These are phyloP conservation scores for Exserohilum turcica DNA, from an alignment of 2,329 filamentous ascomycete genomes.

Conservation along the genomic window DNA sequence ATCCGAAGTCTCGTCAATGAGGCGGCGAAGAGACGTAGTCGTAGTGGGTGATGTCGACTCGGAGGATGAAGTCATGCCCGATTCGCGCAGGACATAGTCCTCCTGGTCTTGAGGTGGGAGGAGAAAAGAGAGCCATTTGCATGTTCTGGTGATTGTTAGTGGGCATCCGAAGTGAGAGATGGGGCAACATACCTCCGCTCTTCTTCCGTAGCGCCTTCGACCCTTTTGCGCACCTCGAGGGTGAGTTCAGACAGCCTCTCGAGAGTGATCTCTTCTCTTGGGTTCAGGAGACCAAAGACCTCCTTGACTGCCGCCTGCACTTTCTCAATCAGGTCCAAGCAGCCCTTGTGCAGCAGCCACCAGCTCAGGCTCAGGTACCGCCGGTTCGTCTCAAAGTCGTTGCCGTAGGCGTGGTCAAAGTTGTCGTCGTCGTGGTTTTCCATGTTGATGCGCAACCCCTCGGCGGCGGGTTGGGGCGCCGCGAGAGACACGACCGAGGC, in stretches of 20 bases:
- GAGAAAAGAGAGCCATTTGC: constrained; percentile 81
- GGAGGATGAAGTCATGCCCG: constrained; percentile 67
- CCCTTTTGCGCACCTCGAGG: constrained; percentile 78
- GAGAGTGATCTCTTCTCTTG: constrained; percentile 84
- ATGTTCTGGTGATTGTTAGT: constrained; percentile 48
- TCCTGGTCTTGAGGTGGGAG: constrained; percentile 81
- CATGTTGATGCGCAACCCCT: constrained; percentile 78
- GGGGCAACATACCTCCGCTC: constrained; percentile 58
- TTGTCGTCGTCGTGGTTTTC: constrained; percentile 94
- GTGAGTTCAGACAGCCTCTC: constrained; percentile 80
- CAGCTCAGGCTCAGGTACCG: constrained; percentile 96
- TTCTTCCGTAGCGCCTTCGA: constrained; percentile 75
- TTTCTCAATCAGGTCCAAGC: constrained; percentile 78
- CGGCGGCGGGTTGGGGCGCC: constrained; percentile 65
- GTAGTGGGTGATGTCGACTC: constrained; percentile 46
- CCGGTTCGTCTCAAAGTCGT: constrained; percentile 94
- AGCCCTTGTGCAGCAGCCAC: constrained; percentile 94
- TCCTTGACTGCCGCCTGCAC: constrained; percentile 87
- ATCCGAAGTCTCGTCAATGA: constrained; percentile 95
- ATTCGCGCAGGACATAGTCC: constrained; percentile 81
- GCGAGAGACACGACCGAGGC: constrained; percentile 93
- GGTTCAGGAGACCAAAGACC: constrained; percentile 86
- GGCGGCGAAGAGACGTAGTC: constrained; percentile 70
- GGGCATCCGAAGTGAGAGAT: background rate
- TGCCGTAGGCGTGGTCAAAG: constrained; percentile 79